These are phyloP conservation scores for Scleroderma citrinum DNA, from an alignment of 768 basidiomycete species.

Conservation along the genomic window DNA sequence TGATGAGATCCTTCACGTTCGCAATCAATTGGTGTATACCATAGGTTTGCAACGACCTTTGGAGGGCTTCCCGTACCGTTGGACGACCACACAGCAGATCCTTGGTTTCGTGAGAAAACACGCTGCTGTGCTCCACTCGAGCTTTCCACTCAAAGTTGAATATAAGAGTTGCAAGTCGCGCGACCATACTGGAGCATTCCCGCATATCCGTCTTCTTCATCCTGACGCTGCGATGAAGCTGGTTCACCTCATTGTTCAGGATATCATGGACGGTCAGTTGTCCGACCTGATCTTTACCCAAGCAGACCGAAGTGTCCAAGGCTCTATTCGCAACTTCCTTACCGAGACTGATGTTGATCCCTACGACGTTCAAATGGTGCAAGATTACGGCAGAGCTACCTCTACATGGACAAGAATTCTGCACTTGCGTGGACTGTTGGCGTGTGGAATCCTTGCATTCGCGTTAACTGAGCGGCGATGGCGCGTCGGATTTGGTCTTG, in stretches of 20 bases:
- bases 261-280: conserved; percentile 13
- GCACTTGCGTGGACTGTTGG: conserved; percentile 31
- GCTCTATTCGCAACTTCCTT: conserved; percentile 20
- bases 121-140: neutral
- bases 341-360: conserved; percentile 4
- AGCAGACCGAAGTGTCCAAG: neutral
- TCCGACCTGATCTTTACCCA: conserved; percentile 14
- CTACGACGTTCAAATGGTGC: neutral
- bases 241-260: conserved; percentile 8
- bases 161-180: neutral
- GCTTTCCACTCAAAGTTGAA: conserved; percentile 5
- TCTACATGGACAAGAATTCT: conserved; percentile 21
- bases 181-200: conserved; percentile 16
- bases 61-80: conserved; percentile 37
- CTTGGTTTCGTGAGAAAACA: conserved; percentile 20
- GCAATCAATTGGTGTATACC: conserved; percentile 45
- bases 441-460: conserved; percentile 26
- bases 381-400: conserved; percentile 4
- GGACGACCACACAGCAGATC: conserved; percentile 35
- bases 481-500: conserved; percentile 36
- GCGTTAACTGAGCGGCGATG: conserved; percentile 31
- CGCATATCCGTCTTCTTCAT: conserved; percentile 19
- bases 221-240: conserved; percentile 9
- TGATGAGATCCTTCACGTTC: conserved; percentile 32
- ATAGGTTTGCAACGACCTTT: conserved; percentile 30